A percentile compares a stretch with the other conserved stretches of the same genome.
phyloP scores from a whole-genome alignment of 2,329 filamentous ascomycete species.

The Penicillium occitanis region DNA sequence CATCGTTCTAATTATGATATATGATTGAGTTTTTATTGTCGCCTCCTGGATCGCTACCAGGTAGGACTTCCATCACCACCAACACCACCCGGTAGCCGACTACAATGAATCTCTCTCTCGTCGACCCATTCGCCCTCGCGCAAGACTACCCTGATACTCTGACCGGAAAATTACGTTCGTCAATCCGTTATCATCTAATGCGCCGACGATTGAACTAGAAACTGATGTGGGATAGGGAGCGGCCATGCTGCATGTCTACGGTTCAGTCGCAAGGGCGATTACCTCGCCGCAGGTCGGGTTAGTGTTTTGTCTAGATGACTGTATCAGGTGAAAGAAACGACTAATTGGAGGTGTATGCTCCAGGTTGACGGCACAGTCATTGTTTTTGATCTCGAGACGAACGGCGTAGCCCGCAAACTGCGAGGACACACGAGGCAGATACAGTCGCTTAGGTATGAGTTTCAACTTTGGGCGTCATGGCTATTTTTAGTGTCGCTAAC shows the following conservation, averaged over 20 bases:
- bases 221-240: slow-evolving; percentile 46
- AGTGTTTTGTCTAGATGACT: slow-evolving; percentile 25
- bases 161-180: slow-evolving; percentile 76
- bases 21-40: slow-evolving; percentile 14
- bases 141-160: slow-evolving; percentile 89
- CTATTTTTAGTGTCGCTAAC: slow-evolving; percentile 3
- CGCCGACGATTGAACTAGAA: slow-evolving; percentile 39
- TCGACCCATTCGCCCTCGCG: slow-evolving; percentile 69
- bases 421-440: slow-evolving; percentile 91
- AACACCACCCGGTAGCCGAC: not conserved
- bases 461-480: not conserved
- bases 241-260: slow-evolving; percentile 68
- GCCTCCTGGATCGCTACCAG: slow-evolving; percentile 26
- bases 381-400: slow-evolving; percentile 96
- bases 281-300: slow-evolving; percentile 87
- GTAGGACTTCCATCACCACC: slow-evolving; percentile 15
- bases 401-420: slow-evolving; percentile 91
- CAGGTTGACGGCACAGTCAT: slow-evolving; percentile 84
- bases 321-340: not conserved
- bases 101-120: slow-evolving; percentile 68
- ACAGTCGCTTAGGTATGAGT: slow-evolving; percentile 69
- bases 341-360: slow-evolving; percentile 7
- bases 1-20: slow-evolving; percentile 2
- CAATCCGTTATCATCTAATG: not conserved
- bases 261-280: slow-evolving; percentile 93